Evolutionary conservation across 257 asterid genomes (phyloP), one percentile per base, ranked within the genome.

Genomic region (Catharanthus roseus): DNA sequence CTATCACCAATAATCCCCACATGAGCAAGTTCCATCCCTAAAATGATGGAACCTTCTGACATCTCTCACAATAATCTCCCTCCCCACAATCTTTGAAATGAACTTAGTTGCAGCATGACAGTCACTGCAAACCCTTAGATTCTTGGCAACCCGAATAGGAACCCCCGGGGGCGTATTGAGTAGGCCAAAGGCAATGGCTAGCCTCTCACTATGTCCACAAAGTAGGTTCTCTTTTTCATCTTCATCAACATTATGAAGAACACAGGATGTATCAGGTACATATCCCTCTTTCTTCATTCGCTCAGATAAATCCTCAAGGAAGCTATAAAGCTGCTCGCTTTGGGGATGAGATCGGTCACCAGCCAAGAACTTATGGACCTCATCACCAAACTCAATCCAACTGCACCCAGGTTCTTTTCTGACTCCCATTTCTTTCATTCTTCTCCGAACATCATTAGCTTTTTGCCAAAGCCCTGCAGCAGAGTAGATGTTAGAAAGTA

Each of bases 21-120:
- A 92, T 0, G 96, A 90, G 77, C 98, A 92, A 74, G 77, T 81
- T 31, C 97, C 98, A 66, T 88, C 75, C 72, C 72, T 85, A 85
- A 92, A 92, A 71, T 92, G 96, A 82, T 92, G 98, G 74, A 90
- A 92, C 74, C 98, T 83, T 77, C 91, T 77, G 2, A 88, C 89
- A 64, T 92, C 98, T 87, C 98, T 88, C 80, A 90, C 92, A 72
- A 92, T 83, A 66, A 92, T 92, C 81, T 87, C 92, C 79, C 96
- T 82, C 19, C 64, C 83, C 53, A 72, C 87, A 41, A 88, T 81
- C 77, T 76, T 85, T 34, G 97, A 88, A n/a, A 92, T 90, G 67
- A 82, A 83, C 65, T 90, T 92, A 10, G 89, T 85, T 2, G 96
- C 97, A 65, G 88, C 80, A 81, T 92, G 98, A 38, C 98, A 92